These are phyloP conservation scores for Pulveroboletus ravenelii DNA, from an alignment of 768 basidiomycete genomes.

Conservation along the genomic window DNA sequence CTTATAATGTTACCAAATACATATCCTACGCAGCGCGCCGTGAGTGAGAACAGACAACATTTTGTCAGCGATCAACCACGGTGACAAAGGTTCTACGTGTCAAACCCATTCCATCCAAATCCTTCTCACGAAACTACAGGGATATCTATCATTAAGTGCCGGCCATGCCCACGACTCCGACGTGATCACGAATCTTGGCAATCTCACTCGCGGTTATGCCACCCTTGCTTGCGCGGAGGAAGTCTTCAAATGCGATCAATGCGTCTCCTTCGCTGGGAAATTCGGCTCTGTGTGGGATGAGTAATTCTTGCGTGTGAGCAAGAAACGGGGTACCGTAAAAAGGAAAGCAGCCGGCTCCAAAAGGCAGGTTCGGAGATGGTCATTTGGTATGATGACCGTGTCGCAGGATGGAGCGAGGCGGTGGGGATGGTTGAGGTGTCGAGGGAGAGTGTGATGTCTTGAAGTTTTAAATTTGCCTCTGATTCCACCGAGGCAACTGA, in stretches of 20 bases:
- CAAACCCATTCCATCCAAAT: neutral
- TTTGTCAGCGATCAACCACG: conserved; percentile 4
- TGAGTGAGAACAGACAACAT: neutral
- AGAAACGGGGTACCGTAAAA: conserved; percentile 46
- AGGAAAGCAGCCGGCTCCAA: conserved; percentile 66
- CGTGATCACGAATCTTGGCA: conserved; percentile 85
- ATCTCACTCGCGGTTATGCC: conserved; percentile 80
- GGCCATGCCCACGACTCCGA: conserved; percentile 86
- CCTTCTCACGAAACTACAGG: conserved; percentile 2
- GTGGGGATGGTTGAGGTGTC: conserved; percentile 51
- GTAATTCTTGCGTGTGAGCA: neutral
- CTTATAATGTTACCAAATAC: neutral
- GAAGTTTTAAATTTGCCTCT: conserved; percentile 38
- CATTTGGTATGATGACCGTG: conserved; percentile 29
- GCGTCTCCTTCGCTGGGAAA: conserved; percentile 63
- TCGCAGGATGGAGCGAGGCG: conserved; percentile 38
- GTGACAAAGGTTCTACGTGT: conserved; percentile 15
- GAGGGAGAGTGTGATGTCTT: conserved; percentile 65
- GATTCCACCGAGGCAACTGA: conserved; percentile 39
- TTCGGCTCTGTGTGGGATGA: conserved; percentile 42
- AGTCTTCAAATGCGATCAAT: conserved; percentile 76
- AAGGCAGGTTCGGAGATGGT: conserved; percentile 75
- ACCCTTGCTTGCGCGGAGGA: conserved; percentile 77
- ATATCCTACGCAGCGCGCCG: neutral
- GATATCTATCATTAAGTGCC: conserved; percentile 46